These are phyloP conservation scores for Cutaneotrichosporon sp. DNA, from an alignment of 1,284 basidiomycete genomes.

Conservation along the genomic window DNA sequence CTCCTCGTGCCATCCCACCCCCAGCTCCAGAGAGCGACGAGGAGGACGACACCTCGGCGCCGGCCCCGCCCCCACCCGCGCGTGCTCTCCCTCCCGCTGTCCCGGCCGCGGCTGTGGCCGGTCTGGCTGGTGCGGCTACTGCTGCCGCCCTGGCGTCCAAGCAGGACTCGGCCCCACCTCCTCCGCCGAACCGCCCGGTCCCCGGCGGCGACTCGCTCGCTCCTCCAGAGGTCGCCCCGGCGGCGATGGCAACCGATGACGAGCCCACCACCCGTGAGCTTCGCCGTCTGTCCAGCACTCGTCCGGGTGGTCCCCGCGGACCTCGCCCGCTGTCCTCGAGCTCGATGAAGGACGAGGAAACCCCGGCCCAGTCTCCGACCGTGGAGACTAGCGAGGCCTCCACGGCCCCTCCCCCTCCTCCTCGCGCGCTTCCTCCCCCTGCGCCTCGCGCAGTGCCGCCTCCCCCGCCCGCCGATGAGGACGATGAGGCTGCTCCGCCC, in stretches of 20 bases:
- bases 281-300: not conserved
- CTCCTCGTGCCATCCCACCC: not conserved
- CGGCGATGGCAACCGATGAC: not conserved
- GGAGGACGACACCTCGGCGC: slow-evolving; percentile 12
- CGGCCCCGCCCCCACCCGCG: slow-evolving; percentile 14
- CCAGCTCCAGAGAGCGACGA: not conserved
- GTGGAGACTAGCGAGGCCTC: slow-evolving; percentile 17
- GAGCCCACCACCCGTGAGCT: not conserved
- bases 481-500: too few relatives aligned
- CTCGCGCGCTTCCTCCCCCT: too few relatives aligned
- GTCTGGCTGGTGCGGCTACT: not conserved
- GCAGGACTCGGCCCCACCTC: not conserved
- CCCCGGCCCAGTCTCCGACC: not conserved
- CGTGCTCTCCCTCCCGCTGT: slow-evolving; percentile 24
- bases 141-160: not conserved
- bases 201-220: not conserved
- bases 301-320: not conserved
- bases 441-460: too few relatives aligned
- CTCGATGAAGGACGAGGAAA: not conserved
- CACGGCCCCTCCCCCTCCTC: slow-evolving; percentile 17
- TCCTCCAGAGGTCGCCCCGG: not conserved
- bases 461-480: too few relatives aligned
- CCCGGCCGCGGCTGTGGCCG: not conserved
- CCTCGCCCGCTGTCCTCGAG: not conserved
- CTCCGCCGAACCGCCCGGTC: not conserved